A percentile compares a stretch with the other conserved stretches of the same genome.
Conservation (phyloP, 1,284 basidiomycete genomes). For the Hemileia vastatrix region DNA sequence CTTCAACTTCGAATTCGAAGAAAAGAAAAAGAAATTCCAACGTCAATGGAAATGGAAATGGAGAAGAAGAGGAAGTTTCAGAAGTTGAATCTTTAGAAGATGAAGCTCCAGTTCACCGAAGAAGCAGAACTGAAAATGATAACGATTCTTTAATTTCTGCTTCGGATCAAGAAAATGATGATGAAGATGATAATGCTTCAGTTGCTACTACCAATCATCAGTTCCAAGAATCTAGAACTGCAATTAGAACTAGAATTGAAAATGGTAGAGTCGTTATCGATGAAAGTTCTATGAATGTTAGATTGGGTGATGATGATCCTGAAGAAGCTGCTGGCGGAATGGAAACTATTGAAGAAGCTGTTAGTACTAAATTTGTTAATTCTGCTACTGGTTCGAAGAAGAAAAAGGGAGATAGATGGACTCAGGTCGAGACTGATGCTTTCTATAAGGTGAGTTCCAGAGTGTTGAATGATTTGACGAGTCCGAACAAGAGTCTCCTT, state of each 20-base stretch:
- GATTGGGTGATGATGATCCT: conserved; percentile 50
- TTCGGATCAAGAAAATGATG: conserved; percentile 51
- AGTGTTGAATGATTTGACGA: background rate
- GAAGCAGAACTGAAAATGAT: conserved; percentile 65
- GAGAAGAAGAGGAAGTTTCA: background rate
- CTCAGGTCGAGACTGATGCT: conserved; percentile 68
- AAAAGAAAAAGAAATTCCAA: conserved; percentile 2
- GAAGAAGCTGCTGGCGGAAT: no score
- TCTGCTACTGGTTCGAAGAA: conserved; percentile 70
- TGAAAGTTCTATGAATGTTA: conserved; percentile 23
- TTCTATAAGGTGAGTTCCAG: conserved; percentile 72
- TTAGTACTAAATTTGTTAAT: conserved; percentile 70
- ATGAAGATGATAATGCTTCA: conserved; percentile 48
- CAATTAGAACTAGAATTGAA: conserved; percentile 32
- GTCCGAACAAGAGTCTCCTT: background rate
- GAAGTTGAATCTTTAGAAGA: conserved; percentile 7
- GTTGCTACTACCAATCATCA: background rate
- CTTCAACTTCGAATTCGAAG: background rate
- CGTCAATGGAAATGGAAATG: background rate
- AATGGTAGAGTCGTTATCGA: conserved; percentile 45
- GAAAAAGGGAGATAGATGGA: conserved; percentile 67
- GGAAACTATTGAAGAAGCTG: conserved; percentile 70
- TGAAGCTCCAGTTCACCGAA: conserved; percentile 54
- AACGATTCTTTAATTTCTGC: conserved; percentile 55
- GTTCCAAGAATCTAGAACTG: background rate